These are phyloP conservation scores for Pichia nanzhaoensis DNA, from an alignment of 805 yeast species.

Conservation along the genomic window DNA sequence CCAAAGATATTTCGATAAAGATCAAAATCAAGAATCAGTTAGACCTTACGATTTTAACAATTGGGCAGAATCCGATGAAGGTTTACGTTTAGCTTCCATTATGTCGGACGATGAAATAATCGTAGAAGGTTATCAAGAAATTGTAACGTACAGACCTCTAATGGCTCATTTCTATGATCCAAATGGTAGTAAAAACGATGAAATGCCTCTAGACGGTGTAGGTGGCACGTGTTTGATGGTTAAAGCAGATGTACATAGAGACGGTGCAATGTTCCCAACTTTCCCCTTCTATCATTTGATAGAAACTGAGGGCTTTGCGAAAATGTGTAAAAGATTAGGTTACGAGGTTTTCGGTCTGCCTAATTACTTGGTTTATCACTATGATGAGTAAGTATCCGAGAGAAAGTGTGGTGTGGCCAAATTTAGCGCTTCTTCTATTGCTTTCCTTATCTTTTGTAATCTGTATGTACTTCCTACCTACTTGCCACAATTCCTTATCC, in stretches of 20 bases:
- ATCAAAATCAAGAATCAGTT: slow-evolving; percentile 45
- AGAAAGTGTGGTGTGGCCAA: too few species aligned
- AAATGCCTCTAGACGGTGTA: slow-evolving; percentile 90
- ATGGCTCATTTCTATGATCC: slow-evolving; percentile 85
- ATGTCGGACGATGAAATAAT: slow-evolving; percentile 86
- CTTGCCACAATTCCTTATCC: background rate
- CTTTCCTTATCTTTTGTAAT: background rate
- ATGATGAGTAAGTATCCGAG: slow-evolving; percentile 60
- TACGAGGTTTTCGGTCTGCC: slow-evolving; percentile 91
- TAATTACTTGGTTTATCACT: slow-evolving; percentile 87
- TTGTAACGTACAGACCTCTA: slow-evolving; percentile 89
- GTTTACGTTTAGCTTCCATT: slow-evolving; percentile 61
- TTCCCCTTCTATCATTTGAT: slow-evolving; percentile 95
- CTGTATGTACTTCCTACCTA: background rate
- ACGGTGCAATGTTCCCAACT: slow-evolving; percentile 99
- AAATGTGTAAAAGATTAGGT: slow-evolving; percentile 92
- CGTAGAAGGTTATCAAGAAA: slow-evolving; percentile 89
- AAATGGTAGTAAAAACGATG: slow-evolving; percentile 53
- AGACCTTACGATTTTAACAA: slow-evolving; percentile 95
- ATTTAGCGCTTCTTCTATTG: background rate
- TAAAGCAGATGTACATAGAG: slow-evolving; percentile 96
- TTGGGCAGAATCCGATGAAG: slow-evolving; percentile 86
- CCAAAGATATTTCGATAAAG: slow-evolving; percentile 67
- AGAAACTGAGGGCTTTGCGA: slow-evolving; percentile 98
- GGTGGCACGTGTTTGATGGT: slow-evolving; percentile 97